A percentile compares a stretch with the other conserved stretches of the same genome.
Evolutionary conservation across 192 early-diverging fungal genomes (phyloP).

Genomic region (Chytriomyces confervae): DNA sequence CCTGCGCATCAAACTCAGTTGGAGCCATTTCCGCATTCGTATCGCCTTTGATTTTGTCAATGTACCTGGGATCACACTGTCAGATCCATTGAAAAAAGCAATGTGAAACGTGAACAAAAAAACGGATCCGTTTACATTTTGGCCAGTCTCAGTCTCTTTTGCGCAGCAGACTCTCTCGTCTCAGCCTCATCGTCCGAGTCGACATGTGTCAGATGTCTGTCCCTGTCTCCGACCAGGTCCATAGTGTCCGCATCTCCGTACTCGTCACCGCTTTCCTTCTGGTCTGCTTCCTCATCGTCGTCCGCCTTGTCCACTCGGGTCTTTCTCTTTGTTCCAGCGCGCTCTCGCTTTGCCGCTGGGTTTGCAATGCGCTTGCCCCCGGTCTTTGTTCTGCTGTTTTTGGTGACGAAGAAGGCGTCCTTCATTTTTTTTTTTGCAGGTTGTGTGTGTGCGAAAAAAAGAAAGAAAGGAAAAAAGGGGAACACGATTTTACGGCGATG

Average conservation of each 20-base stretch:
- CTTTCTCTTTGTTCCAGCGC: neutral
- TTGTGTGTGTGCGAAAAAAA: slow-evolving; percentile 18
- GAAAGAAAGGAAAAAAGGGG: slow-evolving; percentile 7
- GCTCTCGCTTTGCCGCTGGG: neutral
- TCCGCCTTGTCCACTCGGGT: neutral
- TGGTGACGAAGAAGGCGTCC: slow-evolving; percentile 27
- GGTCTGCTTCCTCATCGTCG: slow-evolving; percentile 21
- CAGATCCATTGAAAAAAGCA: neutral
- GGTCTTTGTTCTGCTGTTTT: neutral
- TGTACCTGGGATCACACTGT: slow-evolving; percentile 55
- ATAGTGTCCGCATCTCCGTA: slow-evolving; percentile 29
- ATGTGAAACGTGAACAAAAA: neutral
- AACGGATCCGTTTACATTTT: slow-evolving; percentile 57
- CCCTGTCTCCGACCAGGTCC: slow-evolving; percentile 25
- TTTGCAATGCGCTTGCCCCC: neutral
- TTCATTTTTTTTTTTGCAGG: slow-evolving; percentile 30
- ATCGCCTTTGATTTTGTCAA: slow-evolving; percentile 76
- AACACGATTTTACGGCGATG: too few species aligned
- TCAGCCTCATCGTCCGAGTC: slow-evolving; percentile 47
- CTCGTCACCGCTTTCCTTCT: neutral
- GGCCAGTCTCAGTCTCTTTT: slow-evolving; percentile 91
- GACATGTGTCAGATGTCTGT: neutral
- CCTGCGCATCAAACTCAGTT: slow-evolving; percentile 85
- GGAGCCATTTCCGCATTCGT: slow-evolving; percentile 45
- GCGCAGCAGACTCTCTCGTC: slow-evolving; percentile 83